Evolutionary conservation across 2,329 filamentous ascomycete species (phyloP), one percentile per base, ranked within the genome.

Genomic region (Arthrobotrys sinensis): DNA sequence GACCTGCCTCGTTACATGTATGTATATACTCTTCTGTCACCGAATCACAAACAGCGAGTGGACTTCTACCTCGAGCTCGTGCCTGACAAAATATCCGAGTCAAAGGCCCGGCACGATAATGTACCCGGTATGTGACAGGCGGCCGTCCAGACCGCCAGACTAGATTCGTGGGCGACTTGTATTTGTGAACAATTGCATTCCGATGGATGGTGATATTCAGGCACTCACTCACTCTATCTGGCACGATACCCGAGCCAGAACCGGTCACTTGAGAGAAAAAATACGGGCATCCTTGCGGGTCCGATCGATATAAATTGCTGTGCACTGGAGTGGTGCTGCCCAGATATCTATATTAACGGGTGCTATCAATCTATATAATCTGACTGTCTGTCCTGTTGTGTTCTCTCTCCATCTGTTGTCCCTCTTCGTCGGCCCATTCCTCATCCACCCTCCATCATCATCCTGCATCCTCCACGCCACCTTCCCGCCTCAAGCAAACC

Each of bases 51-150:
- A 55, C n/a, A 55, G 16, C 24, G 16, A 50, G 16, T 45, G 32
- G 28, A 21, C 32, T 14, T 57, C 28, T 16, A 38, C 34, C n/a
- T 16, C 21, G 4, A 19, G 12, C 45, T 34, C 32, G 16, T 40
- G 12, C 45, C 8, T 6, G 16, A 24, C 14, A 40, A 40, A 46
- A 60, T 62, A 38, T 28, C 32, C 32, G 16, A 55, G 64, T 57
- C 48, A 46, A 38, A n/a, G n/a, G 12, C 10, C 50, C 11, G 24
- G 32, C 24, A 60, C 4, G 52, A 46, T 69, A 60, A 60, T 60
- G 60, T 63, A 57, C 7, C 34, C 32, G 62, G 62, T 73, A 75
- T 75, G 70, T 75, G 70, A 67, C 62, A 60, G 62, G 69, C 48
- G 48, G 19, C 24, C 48, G 38, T 11, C 38, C 3, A 62, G 12